Evolutionary conservation across 2,329 filamentous ascomycete species (phyloP).

Genomic region (Fonsecaea pedrosoi): DNA sequence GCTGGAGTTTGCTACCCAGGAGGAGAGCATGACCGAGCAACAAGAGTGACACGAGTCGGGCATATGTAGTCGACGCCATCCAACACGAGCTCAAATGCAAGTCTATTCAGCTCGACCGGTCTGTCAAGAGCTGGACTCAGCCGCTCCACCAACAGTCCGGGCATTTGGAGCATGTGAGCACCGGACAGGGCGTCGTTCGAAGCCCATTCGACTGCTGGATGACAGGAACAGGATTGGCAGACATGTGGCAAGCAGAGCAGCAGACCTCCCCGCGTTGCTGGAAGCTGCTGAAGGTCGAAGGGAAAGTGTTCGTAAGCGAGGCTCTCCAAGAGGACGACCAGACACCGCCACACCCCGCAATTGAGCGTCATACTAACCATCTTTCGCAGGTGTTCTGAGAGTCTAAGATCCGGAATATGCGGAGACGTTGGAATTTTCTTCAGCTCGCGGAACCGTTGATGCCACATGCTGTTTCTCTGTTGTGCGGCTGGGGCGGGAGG

Average conservation of each 20-base stretch:
- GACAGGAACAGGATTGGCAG: conserved; percentile 10
- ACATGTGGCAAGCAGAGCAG: too few species aligned
- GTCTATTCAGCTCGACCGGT: conserved; percentile 2
- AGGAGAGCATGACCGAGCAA: not conserved
- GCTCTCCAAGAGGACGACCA: not conserved
- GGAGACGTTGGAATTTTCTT: not conserved
- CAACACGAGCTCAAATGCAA: not conserved
- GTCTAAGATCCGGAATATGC: not conserved
- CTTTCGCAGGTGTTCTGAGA: conserved; percentile 24
- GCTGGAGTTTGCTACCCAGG: not conserved
- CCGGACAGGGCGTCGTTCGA: not conserved
- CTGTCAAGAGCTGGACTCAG: not conserved
- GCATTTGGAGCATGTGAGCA: not conserved
- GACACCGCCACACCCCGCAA: conserved; percentile 6
- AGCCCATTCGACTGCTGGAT: conserved; percentile 1
- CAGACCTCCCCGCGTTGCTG: not conserved
- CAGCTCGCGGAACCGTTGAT: not conserved
- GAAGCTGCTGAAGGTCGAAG: not conserved
- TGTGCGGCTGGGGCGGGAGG: not conserved
- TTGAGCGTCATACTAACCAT: conserved; percentile 7
- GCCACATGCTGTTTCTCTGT: not conserved
- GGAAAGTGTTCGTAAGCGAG: conserved; percentile 1
- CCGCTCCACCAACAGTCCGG: not conserved
- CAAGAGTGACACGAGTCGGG: not conserved
- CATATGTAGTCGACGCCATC: conserved; percentile 4